A percentile compares a stretch with the other conserved stretches of the same genome.
phyloP scores from a whole-genome alignment of 345 rosid species.

The Draba incana region DNA sequence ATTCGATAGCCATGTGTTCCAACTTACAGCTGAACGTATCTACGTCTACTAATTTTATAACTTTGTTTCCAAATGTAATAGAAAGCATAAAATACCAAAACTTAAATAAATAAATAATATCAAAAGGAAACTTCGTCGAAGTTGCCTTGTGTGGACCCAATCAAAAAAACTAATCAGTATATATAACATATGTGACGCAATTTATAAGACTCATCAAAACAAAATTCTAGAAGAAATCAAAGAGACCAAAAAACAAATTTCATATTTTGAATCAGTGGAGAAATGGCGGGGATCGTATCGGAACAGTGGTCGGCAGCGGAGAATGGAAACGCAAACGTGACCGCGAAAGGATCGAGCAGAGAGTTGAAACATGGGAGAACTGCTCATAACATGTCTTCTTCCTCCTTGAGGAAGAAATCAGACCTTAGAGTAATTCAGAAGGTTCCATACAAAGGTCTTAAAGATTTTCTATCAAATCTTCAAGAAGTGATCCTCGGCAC shows the following conservation, averaged over 20 bases:
- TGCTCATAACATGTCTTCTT: constrained; percentile 88
- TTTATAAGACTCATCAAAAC: neutral
- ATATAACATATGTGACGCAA: neutral
- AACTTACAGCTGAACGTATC: neutral
- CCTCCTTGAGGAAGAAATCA: constrained; percentile 80
- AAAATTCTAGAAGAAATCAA: neutral
- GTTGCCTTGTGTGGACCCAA: constrained; percentile 23
- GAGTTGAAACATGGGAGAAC: constrained; percentile 70
- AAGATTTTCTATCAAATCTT: constrained; percentile 61
- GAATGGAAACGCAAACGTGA: constrained; percentile 33
- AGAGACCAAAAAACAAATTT: neutral
- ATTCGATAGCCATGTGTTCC: constrained; percentile 28
- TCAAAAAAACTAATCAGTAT: constrained; percentile 12
- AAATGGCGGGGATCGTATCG: constrained; percentile 39
- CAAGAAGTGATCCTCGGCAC: constrained; percentile 93
- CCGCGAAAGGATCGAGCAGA: constrained; percentile 55
- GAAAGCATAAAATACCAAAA: constrained; percentile 9
- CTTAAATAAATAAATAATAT: neutral
- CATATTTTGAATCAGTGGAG: neutral
- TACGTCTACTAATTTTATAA: neutral
- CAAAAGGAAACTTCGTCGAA: constrained; percentile 38
- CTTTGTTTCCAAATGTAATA: neutral
- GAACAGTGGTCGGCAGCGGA: constrained; percentile 39
- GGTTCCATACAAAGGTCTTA: constrained; percentile 59
- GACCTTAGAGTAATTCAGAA: constrained; percentile 66